Conservation (phyloP, 2,329 filamentous ascomycete genomes). For the Bipolaris sorokiniana region DNA sequence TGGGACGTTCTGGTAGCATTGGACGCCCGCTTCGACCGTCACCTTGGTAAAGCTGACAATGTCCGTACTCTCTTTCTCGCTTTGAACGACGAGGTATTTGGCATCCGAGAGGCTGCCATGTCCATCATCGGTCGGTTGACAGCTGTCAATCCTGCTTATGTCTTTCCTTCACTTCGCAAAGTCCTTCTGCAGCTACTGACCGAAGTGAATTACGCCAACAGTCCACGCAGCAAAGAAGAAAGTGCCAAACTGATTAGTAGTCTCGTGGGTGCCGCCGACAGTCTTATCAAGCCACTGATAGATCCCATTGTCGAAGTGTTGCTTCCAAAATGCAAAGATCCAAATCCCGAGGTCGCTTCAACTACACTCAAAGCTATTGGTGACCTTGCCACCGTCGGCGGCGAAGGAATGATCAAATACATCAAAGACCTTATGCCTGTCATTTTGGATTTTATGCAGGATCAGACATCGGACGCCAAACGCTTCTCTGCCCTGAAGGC, state of each 20-base stretch:
- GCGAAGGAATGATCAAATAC: slow-evolving; percentile 91
- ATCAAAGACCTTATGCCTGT: slow-evolving; percentile 93
- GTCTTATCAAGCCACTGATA: slow-evolving; percentile 93
- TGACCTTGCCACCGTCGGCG: slow-evolving; percentile 90
- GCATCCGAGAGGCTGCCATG: slow-evolving; percentile 92
- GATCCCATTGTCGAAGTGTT: slow-evolving; percentile 94
- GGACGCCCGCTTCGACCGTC: slow-evolving; percentile 91
- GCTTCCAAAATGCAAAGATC: slow-evolving; percentile 88
- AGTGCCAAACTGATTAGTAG: slow-evolving; percentile 92
- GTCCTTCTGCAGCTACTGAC: slow-evolving; percentile 95
- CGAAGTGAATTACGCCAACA: slow-evolving; percentile 94
- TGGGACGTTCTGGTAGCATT: slow-evolving; percentile 86
- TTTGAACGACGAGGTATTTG: slow-evolving; percentile 91
- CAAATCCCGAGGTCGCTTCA: slow-evolving; percentile 85
- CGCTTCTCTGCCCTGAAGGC: slow-evolving; percentile 90
- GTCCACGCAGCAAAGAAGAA: slow-evolving; percentile 92
- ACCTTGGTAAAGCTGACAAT: slow-evolving; percentile 97
- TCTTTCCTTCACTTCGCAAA: slow-evolving; percentile 93
- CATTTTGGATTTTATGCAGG: slow-evolving; percentile 91
- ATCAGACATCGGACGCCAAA: slow-evolving; percentile 88
- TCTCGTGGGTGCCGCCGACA: slow-evolving; percentile 89
- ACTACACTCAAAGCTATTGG: slow-evolving; percentile 96
- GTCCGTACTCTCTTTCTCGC: slow-evolving; percentile 94
- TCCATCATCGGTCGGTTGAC: slow-evolving; percentile 94
- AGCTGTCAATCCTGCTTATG: slow-evolving; percentile 91